Conservation (phyloP, 192 early-diverging fungal genomes). For the Coemansia sp. region DNA sequence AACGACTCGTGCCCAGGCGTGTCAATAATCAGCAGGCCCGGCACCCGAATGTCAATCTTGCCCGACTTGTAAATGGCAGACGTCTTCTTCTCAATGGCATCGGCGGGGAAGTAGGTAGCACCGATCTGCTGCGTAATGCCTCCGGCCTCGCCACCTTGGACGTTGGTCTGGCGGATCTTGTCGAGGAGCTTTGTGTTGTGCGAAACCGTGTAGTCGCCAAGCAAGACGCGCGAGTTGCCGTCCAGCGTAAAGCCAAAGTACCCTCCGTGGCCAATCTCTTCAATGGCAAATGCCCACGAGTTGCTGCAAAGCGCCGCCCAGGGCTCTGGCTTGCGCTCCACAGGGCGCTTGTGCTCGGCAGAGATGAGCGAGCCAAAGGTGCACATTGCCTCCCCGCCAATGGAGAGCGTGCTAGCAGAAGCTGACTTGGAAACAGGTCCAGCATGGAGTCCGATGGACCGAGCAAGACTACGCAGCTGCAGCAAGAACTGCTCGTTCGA, state of each 20-base stretch:
- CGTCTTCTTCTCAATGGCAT: constrained; percentile 91
- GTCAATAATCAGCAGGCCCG: constrained; percentile 94
- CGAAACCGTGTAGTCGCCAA: constrained; percentile 53
- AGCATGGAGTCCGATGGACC: constrained; percentile 31
- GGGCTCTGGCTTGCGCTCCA: neutral
- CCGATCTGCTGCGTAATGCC: constrained; percentile 99
- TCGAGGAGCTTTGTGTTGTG: constrained; percentile 95
- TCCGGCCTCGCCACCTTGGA: constrained; percentile 98
- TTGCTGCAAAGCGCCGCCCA: constrained; percentile 10
- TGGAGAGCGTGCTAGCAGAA: constrained; percentile 1
- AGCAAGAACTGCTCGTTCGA: constrained; percentile 5
- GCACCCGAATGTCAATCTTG: constrained; percentile 75
- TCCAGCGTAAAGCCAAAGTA: constrained; percentile 59
- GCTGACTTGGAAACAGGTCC: constrained; percentile 10
- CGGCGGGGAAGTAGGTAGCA: constrained; percentile 98
- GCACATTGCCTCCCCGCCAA: constrained; percentile 25
- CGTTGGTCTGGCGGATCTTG: constrained; percentile 99
- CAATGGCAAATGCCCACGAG: constrained; percentile 44
- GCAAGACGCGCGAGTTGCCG: constrained; percentile 56
- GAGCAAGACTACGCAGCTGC: constrained; percentile 24
- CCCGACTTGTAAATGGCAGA: constrained; percentile 63
- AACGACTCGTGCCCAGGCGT: constrained; percentile 99
- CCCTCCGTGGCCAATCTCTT: constrained; percentile 31
- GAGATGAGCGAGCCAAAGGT: constrained; percentile 4
- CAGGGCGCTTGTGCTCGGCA: constrained; percentile 12